phyloP scores from a whole-genome alignment of 2,329 filamentous ascomycete species.

The Talaromyces funiculosus region DNA sequence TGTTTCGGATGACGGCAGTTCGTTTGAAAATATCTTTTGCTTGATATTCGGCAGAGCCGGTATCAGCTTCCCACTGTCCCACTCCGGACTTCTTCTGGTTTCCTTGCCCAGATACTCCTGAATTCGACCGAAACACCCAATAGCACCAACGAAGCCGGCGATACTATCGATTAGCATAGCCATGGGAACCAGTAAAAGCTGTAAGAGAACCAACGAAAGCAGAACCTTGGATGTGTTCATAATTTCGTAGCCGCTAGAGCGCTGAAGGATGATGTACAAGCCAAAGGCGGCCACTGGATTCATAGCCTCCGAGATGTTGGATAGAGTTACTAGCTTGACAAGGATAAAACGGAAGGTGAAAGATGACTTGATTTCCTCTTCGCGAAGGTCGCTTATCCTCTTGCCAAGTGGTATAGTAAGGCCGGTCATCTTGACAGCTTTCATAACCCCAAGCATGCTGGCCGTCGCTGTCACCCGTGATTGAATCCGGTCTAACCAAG shows the following conservation, averaged over 20 bases:
- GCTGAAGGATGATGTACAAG: constrained; percentile 5
- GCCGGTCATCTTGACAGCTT: constrained; percentile 35
- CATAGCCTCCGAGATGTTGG: neutral
- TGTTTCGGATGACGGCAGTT: neutral
- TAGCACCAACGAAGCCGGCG: constrained; percentile 14
- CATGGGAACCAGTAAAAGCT: constrained; percentile 12
- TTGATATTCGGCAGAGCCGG: neutral
- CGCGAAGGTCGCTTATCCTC: constrained; percentile 31
- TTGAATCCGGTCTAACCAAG: constrained; percentile 25
- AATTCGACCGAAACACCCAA: constrained; percentile 19
- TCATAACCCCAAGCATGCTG: constrained; percentile 16
- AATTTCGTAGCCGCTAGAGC: neutral
- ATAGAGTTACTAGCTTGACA: constrained; percentile 10
- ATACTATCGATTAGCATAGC: constrained; percentile 14
- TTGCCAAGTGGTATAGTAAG: constrained; percentile 26
- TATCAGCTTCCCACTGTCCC: neutral
- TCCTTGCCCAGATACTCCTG: constrained; percentile 15
- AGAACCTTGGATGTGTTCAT: constrained; percentile 16
- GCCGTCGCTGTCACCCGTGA: constrained; percentile 24
- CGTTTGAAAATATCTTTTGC: neutral
- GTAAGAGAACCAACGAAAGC: constrained; percentile 14
- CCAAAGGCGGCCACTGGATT: constrained; percentile 13
- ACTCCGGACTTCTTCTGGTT: neutral
- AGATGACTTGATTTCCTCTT: constrained; percentile 28
- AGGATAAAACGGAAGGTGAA: constrained; percentile 22